Base-by-base conservation (phyloP, 805 yeast species). In the Sungouiozyma intestinalis region DNA sequence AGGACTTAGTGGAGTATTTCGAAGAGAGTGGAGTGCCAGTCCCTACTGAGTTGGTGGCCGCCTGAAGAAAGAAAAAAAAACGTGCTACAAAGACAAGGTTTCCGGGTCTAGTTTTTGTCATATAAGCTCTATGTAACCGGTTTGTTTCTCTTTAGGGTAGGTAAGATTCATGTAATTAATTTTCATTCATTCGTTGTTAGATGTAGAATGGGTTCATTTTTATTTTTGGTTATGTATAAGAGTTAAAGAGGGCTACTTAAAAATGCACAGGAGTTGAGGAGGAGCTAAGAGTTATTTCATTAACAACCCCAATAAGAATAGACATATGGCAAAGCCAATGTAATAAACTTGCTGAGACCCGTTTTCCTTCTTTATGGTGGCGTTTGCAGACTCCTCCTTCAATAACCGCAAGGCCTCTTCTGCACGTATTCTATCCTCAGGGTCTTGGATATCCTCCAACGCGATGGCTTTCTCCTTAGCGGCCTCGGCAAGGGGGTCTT, bases 401-500 rank as follows among this genome's bases (percentile, higher is more conserved):
- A 24, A 24, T 24, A 24, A 24, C 24, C 49, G 50, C 32, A 56
- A 43, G 6, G 54, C 55, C 36, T 56, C 53, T 42, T 58, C 57
- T 9, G 73, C 76, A 50, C 79, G 68, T 40, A 81, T 77, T 44
- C 82, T 70, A 58, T 82, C 90, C 53, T 82, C 90, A 0, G 84
- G 81, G 53, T 81, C 85, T 42, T 62, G 48, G 43, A 71, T 73
- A 20, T 65, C 63, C 31, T 69, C 67, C 3, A 66, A 40, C 16
- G 59, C 47, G 24, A 63, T 52, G 3, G 58, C 65, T 40, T 58
- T 51, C 40, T 61, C 63, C 43, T 52, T 55, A 5, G 58, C 56
- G 11, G 62, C 60, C 33, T 53, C 53, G 33, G 50, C 60, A 24
- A 56, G 38, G 46, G 58, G 48, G 49, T 60, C 48, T 24, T 32